phyloP scores from a whole-genome alignment of 768 basidiomycete species.

The Fomitopsis pulvina region DNA sequence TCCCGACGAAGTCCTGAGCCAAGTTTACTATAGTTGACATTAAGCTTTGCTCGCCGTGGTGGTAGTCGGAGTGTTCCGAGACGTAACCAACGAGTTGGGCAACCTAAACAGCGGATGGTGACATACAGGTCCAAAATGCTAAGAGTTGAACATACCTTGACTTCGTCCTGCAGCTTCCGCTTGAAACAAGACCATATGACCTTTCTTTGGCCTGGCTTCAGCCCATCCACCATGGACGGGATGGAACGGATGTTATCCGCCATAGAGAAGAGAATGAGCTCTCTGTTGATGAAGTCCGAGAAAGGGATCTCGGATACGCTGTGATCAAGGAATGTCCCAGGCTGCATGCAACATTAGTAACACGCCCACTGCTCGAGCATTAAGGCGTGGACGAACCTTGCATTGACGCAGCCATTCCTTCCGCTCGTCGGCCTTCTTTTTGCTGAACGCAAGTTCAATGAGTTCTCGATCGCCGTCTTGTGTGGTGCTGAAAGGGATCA shows the following conservation, averaged over 20 bases:
- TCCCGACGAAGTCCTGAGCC: conserved; percentile 91
- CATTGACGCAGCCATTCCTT: conserved; percentile 98
- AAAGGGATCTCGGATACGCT: conserved; percentile 78
- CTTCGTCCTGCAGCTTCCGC: conserved; percentile 83
- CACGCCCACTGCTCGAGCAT: not conserved
- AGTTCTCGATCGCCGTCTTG: conserved; percentile 80
- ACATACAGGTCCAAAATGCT: not conserved
- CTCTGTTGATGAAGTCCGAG: conserved; percentile 96
- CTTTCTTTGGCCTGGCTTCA: conserved; percentile 97
- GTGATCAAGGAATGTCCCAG: conserved; percentile 92
- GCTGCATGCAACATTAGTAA: conserved; percentile 35
- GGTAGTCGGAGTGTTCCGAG: conserved; percentile 89
- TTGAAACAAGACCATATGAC: conserved; percentile 96
- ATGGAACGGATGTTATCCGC: conserved; percentile 98
- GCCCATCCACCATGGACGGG: conserved; percentile 86
- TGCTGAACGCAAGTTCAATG: conserved; percentile 98
- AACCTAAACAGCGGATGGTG: conserved; percentile 40
- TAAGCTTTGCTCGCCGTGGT: conserved; percentile 91
- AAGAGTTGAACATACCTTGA: conserved; percentile 52
- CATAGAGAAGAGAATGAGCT: conserved; percentile 98
- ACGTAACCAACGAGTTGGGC: conserved; percentile 96
- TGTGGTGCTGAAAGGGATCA: conserved; percentile 84
- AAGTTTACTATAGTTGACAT: conserved; percentile 87
- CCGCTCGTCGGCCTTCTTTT: conserved; percentile 97
- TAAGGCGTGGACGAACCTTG: conserved; percentile 37